Evolutionary conservation across 331 rosid species (phyloP), one percentile per base, ranked within the genome.

Genomic region (Quercus tomentella): DNA sequence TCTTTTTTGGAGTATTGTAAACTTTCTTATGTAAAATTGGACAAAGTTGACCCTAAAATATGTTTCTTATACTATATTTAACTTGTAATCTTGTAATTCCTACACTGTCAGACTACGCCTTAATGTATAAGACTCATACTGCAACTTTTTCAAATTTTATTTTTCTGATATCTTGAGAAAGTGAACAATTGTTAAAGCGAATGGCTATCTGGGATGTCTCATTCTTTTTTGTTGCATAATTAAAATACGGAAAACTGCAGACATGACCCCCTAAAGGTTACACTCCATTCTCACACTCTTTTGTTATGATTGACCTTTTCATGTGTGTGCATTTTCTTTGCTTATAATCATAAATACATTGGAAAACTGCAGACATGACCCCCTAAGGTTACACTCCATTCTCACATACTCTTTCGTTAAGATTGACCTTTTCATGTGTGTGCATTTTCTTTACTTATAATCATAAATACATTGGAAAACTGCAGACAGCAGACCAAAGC

Each of bases 401-500:
- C 33, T 16, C 57, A 56, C 65, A 51, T 62, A 41, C 77, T 56
- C 11, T 55, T 72, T 25, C 22, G 56, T 54, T 18, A 17, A 21
- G 2, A 52, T 67, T 15, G 25, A 65, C 17, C 57, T 17, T 21
- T 55, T 60, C 61, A 65, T 41, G 69, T 73, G 68, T 52, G 16
- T 67, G 57, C 67, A 43, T 68, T 76, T 75, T 23, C 23, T 84
- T 35, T 45, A n/a, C 70, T 54, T 86, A 6, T 28, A 22, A 26
- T 23, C 20, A 72, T 51, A 73, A 77, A 71, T 68, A 70, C 49
- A 18, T 75, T 56, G 72, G 56, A 57, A 79, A 74, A 82, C 67
- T 89, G 87, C 92, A 94, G 97, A 94, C 79, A 94, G 92, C 87
- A 84, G 98, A 82, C 97, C 97, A 2, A 94, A 81, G 86, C 82